A percentile compares a stretch with the other conserved stretches of the same genome.
Evolutionary conservation across 2,329 filamentous ascomycete species (phyloP).

Genomic region (Madurella fahalii): DNA sequence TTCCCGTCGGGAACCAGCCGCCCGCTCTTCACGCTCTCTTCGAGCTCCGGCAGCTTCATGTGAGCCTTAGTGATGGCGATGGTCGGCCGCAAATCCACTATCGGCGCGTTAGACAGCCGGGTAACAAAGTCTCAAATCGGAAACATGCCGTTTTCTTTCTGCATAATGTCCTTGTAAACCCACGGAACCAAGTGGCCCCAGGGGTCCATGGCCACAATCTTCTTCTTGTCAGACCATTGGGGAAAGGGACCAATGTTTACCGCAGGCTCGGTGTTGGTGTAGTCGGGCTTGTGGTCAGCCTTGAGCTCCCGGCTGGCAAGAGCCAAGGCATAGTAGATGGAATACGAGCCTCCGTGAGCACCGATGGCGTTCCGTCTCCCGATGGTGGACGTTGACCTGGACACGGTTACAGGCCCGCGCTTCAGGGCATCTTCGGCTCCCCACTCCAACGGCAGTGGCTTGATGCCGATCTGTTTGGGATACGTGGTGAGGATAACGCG

Average conservation of each 20-base stretch:
- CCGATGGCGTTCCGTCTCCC: constrained; percentile 70
- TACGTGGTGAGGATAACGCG: constrained; percentile 68
- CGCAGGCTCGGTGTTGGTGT: constrained; percentile 81
- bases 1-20: constrained; percentile 78
- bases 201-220: constrained; percentile 97
- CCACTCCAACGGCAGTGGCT: constrained; percentile 86
- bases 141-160: constrained; percentile 61
- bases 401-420: constrained; percentile 86
- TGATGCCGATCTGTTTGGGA: constrained; percentile 88
- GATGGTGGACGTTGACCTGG: constrained; percentile 69
- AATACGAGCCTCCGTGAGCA: constrained; percentile 76
- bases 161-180: constrained; percentile 75
- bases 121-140: neutral
- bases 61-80: constrained; percentile 90
- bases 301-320: constrained; percentile 87
- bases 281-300: constrained; percentile 69
- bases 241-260: constrained; percentile 82
- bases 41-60: constrained; percentile 94
- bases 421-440: constrained; percentile 69
- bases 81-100: constrained; percentile 80
- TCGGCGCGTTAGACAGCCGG: constrained; percentile 10
- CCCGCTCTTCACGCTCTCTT: constrained; percentile 77
- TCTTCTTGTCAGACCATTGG: constrained; percentile 83
- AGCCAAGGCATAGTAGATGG: constrained; percentile 90
- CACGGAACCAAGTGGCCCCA: constrained; percentile 83